These are phyloP conservation scores for Phytopythium vexans DNA, from an alignment of 352 stramenopile genomes.

Conservation along the genomic window DNA sequence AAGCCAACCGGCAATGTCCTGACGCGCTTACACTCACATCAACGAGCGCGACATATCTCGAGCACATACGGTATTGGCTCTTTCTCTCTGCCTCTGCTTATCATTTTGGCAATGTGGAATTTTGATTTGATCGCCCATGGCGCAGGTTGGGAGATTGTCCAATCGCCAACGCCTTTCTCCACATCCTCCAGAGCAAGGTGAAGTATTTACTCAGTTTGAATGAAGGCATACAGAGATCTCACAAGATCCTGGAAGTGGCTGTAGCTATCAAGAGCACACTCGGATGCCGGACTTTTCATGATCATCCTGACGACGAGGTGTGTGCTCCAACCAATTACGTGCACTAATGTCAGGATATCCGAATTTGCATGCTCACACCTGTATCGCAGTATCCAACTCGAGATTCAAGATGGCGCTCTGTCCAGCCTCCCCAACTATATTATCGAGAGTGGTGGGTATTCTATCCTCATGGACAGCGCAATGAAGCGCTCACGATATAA, in stretches of 20 bases:
- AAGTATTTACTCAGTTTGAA: too few species aligned
- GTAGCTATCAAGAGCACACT: slow-evolving; percentile 7
- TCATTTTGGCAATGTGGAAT: too few species aligned
- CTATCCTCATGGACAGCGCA: neutral
- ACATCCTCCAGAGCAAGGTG: slow-evolving; percentile 57
- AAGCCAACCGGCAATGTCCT: slow-evolving; percentile 39
- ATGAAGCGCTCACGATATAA: neutral
- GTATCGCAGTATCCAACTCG: slow-evolving; percentile 29
- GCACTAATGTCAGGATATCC: too few species aligned
- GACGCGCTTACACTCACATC: slow-evolving; percentile 49
- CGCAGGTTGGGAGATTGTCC: slow-evolving; percentile 39
- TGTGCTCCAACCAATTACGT: too few species aligned
- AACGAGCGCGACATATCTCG: slow-evolving; percentile 32
- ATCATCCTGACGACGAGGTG: slow-evolving; percentile 30
- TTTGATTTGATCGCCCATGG: neutral
- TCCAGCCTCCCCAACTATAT: slow-evolving; percentile 19
- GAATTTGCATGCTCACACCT: too few species aligned
- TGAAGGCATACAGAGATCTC: neutral
- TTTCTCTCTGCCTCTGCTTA: too few species aligned
- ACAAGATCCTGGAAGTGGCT: neutral
- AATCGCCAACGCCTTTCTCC: slow-evolving; percentile 49
- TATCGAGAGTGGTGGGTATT: slow-evolving; percentile 22
- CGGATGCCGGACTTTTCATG: slow-evolving; percentile 43
- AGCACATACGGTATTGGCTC: slow-evolving; percentile 26
- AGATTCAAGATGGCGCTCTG: slow-evolving; percentile 35